Evolutionary conservation across 2,329 filamentous ascomycete species (phyloP), one percentile per base, ranked within the genome.

Genomic region (Monascus ruber): DNA sequence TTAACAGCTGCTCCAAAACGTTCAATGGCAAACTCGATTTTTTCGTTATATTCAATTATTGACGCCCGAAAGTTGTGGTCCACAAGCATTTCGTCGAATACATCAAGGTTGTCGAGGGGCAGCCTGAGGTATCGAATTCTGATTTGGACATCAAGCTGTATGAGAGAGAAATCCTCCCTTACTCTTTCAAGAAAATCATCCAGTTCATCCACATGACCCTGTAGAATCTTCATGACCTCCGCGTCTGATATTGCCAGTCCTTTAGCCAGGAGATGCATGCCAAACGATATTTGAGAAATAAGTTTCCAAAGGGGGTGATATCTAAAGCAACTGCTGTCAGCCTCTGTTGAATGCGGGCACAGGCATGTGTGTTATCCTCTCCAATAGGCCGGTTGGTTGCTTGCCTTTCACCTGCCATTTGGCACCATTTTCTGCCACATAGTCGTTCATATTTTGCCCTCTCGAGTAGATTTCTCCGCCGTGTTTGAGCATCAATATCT

Each of bases 301-400:
- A 95, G 76, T 65, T 95, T 95, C 70, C 82, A 81, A 43, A 96
- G 69, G 46, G 93, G 86, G 56, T 96, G 91, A 55, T 86, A 82
- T 53, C 77, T 76, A 57, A 10, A 37, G 32, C 11, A 5, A 9
- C 17, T 7, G 6, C 33, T 6, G 31, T 33, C 31, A 33, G 31
- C n/a, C n/a, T 33, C 24, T 35, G 33, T 6, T 35, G 17, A 17
- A 17, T 17, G 17, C 6, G 25, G 17, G 7, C 33, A 24, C 9
- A 17, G 10, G 41, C 46, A 38, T 48, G 7, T 34, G 46, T 35
- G 32, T 25, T 17, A 25, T 24, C 10, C n/a, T 26, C 10, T 10
- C 9, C 10, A 5, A 24, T 6, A 10, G 6, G 24, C 25, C 34
- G 25, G 24, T 26, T 38, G 24, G 24, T 10, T 31, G 25, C 50